Evolutionary conservation across 352 stramenopile species (phyloP), one percentile per base, ranked within the genome.

Genomic region (Phytophthora crassamura): DNA sequence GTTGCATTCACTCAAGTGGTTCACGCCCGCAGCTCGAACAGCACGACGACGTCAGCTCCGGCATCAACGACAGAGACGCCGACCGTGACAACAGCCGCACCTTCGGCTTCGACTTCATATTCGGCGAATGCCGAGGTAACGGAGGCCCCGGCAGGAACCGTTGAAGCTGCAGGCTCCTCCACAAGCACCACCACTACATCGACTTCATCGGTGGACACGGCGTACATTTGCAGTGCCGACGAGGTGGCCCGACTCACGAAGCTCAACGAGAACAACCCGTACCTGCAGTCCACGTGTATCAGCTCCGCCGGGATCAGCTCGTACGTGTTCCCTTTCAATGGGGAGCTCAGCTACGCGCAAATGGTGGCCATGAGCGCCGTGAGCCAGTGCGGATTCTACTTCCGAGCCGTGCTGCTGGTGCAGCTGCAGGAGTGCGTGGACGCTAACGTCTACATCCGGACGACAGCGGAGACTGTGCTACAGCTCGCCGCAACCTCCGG

Each of bases 241-340:
- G 60, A 75, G 61, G 51, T 78, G 43, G 60, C 60, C 11, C 64
- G 60, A 32, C 65, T 78, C 46, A 60, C 52, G 32, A 63, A 36
- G 30, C 42, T 78, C 50, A 72, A 67, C 46, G 57, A 52, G 35
- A 67, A 58, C 55, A 78, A 78, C 56, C 38, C 56, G 60, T 78
- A 75, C 52, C 41, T 78, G 16, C 52, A 53, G 51, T 54, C 60
- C 40, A 42, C 47, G 33, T 78, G 69, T 45, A 67, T 36, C 16
- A 47, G 34, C 22, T 61, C 48, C 14, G 60, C 65, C 7, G 66
- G 65, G 1, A 61, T 62, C 40, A 64, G n/a, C 41, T 63, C 41
- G 9, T 78, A 78, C 52, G 55, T 58, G 20, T 78, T 78, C 30
- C 69, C 69, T 4, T 67, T 75, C 25, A 75, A 72, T 35, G 69